Base-by-base conservation (phyloP, 2,329 filamentous ascomycete genomes). In the Colletotrichum eremochloae region DNA sequence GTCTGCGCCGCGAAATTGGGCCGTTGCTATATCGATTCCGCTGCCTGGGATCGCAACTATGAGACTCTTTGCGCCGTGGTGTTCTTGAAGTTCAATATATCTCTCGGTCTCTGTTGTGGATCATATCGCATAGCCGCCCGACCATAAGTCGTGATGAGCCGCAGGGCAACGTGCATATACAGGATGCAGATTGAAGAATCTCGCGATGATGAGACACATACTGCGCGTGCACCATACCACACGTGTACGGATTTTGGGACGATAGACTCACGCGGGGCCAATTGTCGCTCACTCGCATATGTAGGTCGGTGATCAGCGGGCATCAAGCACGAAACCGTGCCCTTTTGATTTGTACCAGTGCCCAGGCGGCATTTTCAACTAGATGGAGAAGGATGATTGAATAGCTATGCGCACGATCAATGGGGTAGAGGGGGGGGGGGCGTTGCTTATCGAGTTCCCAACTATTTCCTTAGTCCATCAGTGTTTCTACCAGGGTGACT, bases 11-110 rank as follows among this genome's bases (percentile, higher is more conserved):
- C 14, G 18, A 15, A n/a, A 15, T 5, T 14, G 42, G n/a, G 15
- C n/a, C 46, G 18, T 11, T 18, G 11, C 2, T 38, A 18, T 15
- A 40, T n/a, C 61, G 61, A 50, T 67, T 42, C 56, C 40, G 68
- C 38, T 50, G 63, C 48, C 56, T 69, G 31, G 53, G 53, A 46
- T 0, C 18, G 7, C 7, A 1, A 33, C 53, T 2, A 9, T 15
- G 33, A 53, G 31, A 55, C 44, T 40, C 1, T 36, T 56, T 38
- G 36, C 15, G 46, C 38, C 8, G 38, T 18, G 52, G 9, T 5
- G 11, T 14, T 18, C 24, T 31, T 20, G 2, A 20, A 0, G 12
- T 8, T n/a, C 4, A 12, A 38, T 14, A 6, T n/a, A 6, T n/a
- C 8, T 15, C 1, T 18, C 1, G 3, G 53, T 15, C 33, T 31